Conservation (phyloP, 192 early-diverging fungal species). For the Coemansia erecta region DNA sequence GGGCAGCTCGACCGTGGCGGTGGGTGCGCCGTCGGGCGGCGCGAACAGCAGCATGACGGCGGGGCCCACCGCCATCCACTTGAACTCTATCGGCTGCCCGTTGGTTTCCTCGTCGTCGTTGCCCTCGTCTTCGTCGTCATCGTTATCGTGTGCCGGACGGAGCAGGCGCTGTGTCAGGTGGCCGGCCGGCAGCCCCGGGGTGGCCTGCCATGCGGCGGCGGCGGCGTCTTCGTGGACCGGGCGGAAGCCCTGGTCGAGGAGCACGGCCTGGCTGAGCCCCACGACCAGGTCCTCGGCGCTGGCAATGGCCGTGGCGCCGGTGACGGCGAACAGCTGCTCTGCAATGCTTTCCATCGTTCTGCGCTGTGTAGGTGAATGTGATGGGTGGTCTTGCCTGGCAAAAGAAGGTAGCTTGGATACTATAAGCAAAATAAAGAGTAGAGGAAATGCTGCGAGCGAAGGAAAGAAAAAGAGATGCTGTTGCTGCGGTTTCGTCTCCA, state of each 20-base stretch:
- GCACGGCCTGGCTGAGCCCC: constrained; percentile 33
- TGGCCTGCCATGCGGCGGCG: not conserved
- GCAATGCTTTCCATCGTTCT: constrained; percentile 3
- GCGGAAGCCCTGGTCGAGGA: constrained; percentile 20
- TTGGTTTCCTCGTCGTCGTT: not conserved
- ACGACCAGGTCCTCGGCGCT: constrained; percentile 32
- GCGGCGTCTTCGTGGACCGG: not conserved
- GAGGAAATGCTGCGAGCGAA: no score
- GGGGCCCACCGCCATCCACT: constrained; percentile 23
- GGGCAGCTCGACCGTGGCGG: constrained; percentile 11
- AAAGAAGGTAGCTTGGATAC: not conserved
- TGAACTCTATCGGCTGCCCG: constrained; percentile 10
- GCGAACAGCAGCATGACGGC: constrained; percentile 27
- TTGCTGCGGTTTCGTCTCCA: no score
- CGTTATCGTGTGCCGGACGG: constrained; percentile 5
- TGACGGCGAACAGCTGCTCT: constrained; percentile 8
- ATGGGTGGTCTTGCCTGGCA: no score
- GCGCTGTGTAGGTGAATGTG: no score
- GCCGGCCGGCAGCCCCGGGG: constrained; percentile 27
- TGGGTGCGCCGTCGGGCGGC: not conserved
- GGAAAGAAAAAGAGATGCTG: not conserved
- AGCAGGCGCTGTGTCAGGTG: not conserved
- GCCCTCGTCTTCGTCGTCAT: constrained; percentile 1
- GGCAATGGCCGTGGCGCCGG: constrained; percentile 16
- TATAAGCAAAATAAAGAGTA: not conserved